Percentiles rank a stretch among this genome's conserved stretches.
phyloP scores from a whole-genome alignment of 2,329 filamentous ascomycete genomes.

The Pseudogymnoascus sp. region DNA sequence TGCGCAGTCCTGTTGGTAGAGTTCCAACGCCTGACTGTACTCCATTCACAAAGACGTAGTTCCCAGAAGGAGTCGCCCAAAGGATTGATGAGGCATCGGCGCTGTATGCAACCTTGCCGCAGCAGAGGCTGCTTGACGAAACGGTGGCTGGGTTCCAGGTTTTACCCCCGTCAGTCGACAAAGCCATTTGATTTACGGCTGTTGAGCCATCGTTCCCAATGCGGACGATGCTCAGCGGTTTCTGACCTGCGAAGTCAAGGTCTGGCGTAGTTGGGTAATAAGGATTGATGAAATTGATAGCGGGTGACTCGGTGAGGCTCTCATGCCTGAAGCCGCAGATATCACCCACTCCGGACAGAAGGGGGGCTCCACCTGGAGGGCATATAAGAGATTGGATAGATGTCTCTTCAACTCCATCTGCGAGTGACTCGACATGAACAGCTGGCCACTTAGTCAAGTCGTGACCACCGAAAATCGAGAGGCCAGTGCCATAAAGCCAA shows the following conservation, averaged over 20 bases:
- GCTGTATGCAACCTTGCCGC: slow-evolving; percentile 40
- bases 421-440: slow-evolving; percentile 38
- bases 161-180: slow-evolving; percentile 42
- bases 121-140: slow-evolving; percentile 30
- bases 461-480: slow-evolving; percentile 44
- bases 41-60: slow-evolving; percentile 28
- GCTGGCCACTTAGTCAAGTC: slow-evolving; percentile 49
- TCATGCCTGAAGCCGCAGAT: slow-evolving; percentile 40
- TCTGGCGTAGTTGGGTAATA: slow-evolving; percentile 7
- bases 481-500: slow-evolving; percentile 52
- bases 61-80: slow-evolving; percentile 36
- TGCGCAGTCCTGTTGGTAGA: slow-evolving; percentile 15
- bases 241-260: slow-evolving; percentile 16
- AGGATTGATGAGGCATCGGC: slow-evolving; percentile 42
- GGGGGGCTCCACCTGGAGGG: slow-evolving; percentile 40
- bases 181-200: slow-evolving; percentile 33
- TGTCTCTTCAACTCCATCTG: slow-evolving; percentile 47
- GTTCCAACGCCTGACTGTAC: not conserved
- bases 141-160: slow-evolving; percentile 41
- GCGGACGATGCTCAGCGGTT: slow-evolving; percentile 38
- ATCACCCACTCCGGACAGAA: slow-evolving; percentile 43
- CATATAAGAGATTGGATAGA: slow-evolving; percentile 41
- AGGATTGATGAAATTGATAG: slow-evolving; percentile 2
- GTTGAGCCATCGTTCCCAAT: slow-evolving; percentile 35
- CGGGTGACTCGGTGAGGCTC: slow-evolving; percentile 8